phyloP scores from a whole-genome alignment of 1,139 yeast species.

The Kluyveromyces sp. region DNA sequence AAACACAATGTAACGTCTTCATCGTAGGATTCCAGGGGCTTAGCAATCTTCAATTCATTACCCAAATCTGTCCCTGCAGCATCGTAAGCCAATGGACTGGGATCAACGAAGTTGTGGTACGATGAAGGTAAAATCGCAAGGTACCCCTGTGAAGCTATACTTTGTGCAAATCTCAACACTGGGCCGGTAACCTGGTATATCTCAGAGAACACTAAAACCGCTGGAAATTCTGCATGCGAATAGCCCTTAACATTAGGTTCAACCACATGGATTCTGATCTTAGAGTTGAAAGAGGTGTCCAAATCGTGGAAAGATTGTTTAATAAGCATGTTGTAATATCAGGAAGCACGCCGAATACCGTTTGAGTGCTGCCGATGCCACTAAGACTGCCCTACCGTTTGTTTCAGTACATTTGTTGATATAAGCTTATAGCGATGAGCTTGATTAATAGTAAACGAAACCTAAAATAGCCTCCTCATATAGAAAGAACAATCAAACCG shows the following conservation, averaged over 20 bases:
- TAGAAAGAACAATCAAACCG: no score
- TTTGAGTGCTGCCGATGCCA: no score
- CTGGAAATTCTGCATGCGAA: slow-evolving; percentile 73
- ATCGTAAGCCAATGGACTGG: slow-evolving; percentile 64
- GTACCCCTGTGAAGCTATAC: slow-evolving; percentile 73
- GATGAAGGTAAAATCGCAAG: slow-evolving; percentile 73
- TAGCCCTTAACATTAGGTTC: slow-evolving; percentile 67
- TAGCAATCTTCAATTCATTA: slow-evolving; percentile 57
- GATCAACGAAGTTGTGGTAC: slow-evolving; percentile 64
- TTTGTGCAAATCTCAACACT: slow-evolving; percentile 68
- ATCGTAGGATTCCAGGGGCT: slow-evolving; percentile 66
- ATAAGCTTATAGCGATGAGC: not conserved
- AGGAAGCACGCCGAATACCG: not conserved
- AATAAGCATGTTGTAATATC: slow-evolving; percentile 46
- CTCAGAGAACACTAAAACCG: slow-evolving; percentile 71
- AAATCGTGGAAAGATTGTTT: slow-evolving; percentile 62
- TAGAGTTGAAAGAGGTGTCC: slow-evolving; percentile 57
- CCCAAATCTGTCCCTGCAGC: slow-evolving; percentile 71
- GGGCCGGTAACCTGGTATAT: slow-evolving; percentile 75
- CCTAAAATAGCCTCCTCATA: no score
- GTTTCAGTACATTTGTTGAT: no score
- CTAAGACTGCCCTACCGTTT: no score
- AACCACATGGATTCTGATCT: slow-evolving; percentile 57
- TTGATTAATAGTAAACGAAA: not conserved
- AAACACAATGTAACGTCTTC: slow-evolving; percentile 63